Evolutionary conservation across 2,329 filamentous ascomycete genomes (phyloP).

Genomic region (Diaporthe helianthi): DNA sequence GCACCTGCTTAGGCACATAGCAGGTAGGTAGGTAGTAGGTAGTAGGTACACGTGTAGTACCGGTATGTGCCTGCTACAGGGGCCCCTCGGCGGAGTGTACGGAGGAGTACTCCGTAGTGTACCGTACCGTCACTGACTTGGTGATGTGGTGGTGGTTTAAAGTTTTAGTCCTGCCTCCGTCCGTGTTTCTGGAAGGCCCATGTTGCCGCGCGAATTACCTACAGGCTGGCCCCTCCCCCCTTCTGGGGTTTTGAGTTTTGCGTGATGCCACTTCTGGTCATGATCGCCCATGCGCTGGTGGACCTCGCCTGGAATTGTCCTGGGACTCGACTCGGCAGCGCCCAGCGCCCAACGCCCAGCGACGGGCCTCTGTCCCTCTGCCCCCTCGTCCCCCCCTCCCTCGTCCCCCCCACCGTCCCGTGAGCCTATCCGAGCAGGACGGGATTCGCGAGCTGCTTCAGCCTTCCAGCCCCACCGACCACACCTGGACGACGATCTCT

Average conservation of each 20-base stretch:
- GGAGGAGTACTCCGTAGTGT: too few relatives aligned
- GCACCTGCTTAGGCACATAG: too few relatives aligned
- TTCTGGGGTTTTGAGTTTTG: slow-evolving; percentile 22
- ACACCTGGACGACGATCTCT: slow-evolving; percentile 16
- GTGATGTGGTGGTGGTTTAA: slow-evolving; percentile 5
- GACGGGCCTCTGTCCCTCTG: background rate
- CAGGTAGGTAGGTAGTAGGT: too few relatives aligned
- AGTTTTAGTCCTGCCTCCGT: slow-evolving; percentile 5
- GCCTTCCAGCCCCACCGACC: background rate
- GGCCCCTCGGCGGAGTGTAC: background rate
- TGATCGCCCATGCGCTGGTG: slow-evolving; percentile 17
- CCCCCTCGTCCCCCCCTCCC: too few relatives aligned
- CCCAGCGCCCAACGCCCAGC: slow-evolving; percentile 2
- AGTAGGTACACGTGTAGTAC: too few relatives aligned
- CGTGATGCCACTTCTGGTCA: background rate
- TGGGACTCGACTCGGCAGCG: slow-evolving; percentile 22
- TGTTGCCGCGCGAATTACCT: slow-evolving; percentile 16
- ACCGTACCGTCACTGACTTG: slow-evolving; percentile 12
- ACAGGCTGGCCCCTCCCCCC: slow-evolving; percentile 9
- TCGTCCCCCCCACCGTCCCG: background rate
- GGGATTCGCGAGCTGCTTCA: background rate
- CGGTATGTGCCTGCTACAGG: background rate
- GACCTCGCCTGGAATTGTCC: slow-evolving; percentile 11
- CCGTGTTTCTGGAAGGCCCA: slow-evolving; percentile 20
- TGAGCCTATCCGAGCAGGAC: background rate